Evolutionary conservation across 2,329 filamentous ascomycete genomes (phyloP), one percentile per base, ranked within the genome.

Genomic region (Xylaria arbuscula): DNA sequence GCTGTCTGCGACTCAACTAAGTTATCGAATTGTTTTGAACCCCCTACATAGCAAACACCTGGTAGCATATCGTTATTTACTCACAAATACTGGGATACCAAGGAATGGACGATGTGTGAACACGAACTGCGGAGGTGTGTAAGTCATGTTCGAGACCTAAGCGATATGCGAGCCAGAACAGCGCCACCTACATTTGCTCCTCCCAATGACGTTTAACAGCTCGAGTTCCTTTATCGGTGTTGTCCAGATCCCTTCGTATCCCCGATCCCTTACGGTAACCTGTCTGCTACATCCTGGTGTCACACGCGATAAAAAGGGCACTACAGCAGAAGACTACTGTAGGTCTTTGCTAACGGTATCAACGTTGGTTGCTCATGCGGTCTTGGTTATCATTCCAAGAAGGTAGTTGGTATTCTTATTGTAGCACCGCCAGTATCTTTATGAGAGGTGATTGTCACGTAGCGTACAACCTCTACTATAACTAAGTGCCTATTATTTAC

Each of bases 391-490:
- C n/a, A n/a, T n/a, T n/a, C n/a, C n/a, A n/a, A n/a, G n/a, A n/a
- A n/a, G n/a, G n/a, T n/a, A n/a, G n/a, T n/a, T n/a, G n/a, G n/a
- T 45, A n/a, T 45, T 24, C 19, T 22, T 10, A 24, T 24, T 13
- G 8, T 9, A 13, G 28, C 28, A 53, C n/a, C 28, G 6, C 11
- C 34, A 22, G 51, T 32, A 15, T 28, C 42, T 51, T 28, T 28
- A 3, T 15, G 59, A 38, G 56, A 36, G 36, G 40, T 45, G 51
- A 53, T 17, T 63, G 64, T 67, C 59, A 64, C 59, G 48, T 69
- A 67, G 63, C 42, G 40, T 51, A 55, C 9, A 32, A 15, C n/a
- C 28, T 28, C 28, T 2, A 28, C 5, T 28, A 5, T 28, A 28
- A 28, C 28, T 28, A 28, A 5, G 28, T 28, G 5, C 28, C 5